Base-by-base conservation (phyloP, 345 rosid genomes). In the Rubroshorea leprosula region DNA sequence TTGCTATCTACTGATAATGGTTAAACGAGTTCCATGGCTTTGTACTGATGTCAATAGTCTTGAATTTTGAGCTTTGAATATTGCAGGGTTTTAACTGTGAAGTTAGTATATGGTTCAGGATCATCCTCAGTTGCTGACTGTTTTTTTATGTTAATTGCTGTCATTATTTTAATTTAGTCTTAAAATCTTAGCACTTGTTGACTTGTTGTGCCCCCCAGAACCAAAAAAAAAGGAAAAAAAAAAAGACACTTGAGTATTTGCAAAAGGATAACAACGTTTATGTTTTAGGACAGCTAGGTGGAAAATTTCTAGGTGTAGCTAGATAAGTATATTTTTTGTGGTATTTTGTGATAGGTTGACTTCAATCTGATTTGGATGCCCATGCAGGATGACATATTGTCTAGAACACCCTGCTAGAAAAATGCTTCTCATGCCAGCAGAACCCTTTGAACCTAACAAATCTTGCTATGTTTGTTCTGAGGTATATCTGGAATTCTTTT, bases 381-480 rank as follows among this genome's bases (percentile, higher is more conserved):
- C 69, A 22, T 69, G 66, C 75, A 94, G 99, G 80, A 87, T 82
- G 95, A 90, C 99, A 35, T 94, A 87, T 67, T 94, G 97, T 80
- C 78, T 94, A 55, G 96, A 94, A 71, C 90, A 90, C 77, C 81
- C 87, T 44, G 69, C 82, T 21, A 81, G 44, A 74, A 87, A 94
- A 78, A 78, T 90, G 95, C 90, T 94, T 64, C 95, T 94, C 53
- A 81, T 94, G 97, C 99, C 99, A 9, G 80, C 87, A 55, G 95
- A 89, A 67, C 99, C 99, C 66, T 87, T 64, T 73, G 95, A 87
- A 61, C 95, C 97, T 1, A 83, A 90, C 81, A 81, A 79, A 51
- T 75, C 96, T 51, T 94, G 99, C 69, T 94, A 86, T 73, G 99
- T 94, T 74, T 90, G 99, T 76, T 94, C 96, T 18, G 74, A 87